A percentile compares a stretch with the other conserved stretches of the same genome.
phyloP scores from a whole-genome alignment of 305 asterid species.

The Plantago coronopus region DNA sequence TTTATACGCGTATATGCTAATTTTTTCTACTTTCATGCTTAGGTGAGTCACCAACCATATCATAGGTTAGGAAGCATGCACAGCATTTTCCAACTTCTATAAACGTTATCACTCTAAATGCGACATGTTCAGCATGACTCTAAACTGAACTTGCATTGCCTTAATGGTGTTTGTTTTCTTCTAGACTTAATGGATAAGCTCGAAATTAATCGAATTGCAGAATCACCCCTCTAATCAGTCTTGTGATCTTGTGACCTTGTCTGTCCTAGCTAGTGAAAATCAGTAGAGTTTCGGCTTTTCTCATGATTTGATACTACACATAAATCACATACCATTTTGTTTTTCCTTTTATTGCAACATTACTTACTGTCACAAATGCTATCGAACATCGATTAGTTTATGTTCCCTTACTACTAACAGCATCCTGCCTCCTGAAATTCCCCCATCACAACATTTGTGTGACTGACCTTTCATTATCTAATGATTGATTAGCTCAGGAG shows the following conservation, averaged over 20 bases:
- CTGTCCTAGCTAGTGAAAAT: background rate
- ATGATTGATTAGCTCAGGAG: slow-evolving; percentile 32
- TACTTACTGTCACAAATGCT: background rate
- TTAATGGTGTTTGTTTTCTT: slow-evolving; percentile 1
- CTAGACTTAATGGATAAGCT: background rate
- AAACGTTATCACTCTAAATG: slow-evolving; percentile 11
- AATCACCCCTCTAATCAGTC: too few species aligned
- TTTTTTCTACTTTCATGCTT: slow-evolving; percentile 18
- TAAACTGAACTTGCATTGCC: background rate
- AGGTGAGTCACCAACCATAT: slow-evolving; percentile 31
- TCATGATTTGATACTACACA: background rate
- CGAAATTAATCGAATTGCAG: background rate
- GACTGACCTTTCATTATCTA: slow-evolving; percentile 35
- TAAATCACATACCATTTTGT: too few species aligned
- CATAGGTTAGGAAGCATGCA: slow-evolving; percentile 36
- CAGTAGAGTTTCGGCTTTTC: background rate
- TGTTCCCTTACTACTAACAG: slow-evolving; percentile 16
- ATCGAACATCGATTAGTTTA: background rate
- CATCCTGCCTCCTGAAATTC: slow-evolving; percentile 23
- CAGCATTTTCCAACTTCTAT: slow-evolving; percentile 51
- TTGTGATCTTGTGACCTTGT: too few species aligned
- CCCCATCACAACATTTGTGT: slow-evolving; percentile 39
- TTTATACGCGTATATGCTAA: background rate
- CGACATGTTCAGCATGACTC: background rate
- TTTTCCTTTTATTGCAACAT: background rate